A percentile compares a stretch with the other conserved stretches of the same genome.
phyloP scores from a whole-genome alignment of 2,329 filamentous ascomycete species.

The Cladophialophora psammophila region DNA sequence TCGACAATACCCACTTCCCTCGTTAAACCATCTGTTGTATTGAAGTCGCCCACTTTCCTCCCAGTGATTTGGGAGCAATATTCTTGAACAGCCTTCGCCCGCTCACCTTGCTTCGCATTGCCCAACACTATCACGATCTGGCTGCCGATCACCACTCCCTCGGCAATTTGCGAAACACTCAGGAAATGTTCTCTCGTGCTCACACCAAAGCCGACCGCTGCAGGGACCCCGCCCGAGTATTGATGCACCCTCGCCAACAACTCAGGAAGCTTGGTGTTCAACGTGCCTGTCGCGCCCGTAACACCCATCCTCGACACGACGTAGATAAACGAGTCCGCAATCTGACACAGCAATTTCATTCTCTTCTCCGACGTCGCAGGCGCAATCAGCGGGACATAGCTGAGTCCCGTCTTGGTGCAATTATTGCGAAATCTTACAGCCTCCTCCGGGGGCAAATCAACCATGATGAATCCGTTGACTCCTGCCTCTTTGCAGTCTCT shows the following conservation, averaged over 20 bases:
- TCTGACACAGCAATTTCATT: constrained; percentile 94
- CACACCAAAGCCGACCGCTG: constrained; percentile 93
- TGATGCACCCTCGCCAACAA: constrained; percentile 86
- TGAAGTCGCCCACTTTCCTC: constrained; percentile 57
- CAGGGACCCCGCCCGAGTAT: constrained; percentile 88
- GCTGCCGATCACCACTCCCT: constrained; percentile 95
- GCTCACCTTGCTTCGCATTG: constrained; percentile 70
- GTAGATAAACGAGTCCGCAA: constrained; percentile 98
- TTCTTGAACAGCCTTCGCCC: constrained; percentile 77
- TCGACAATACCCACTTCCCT: constrained; percentile 75
- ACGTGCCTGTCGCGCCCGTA: constrained; percentile 83
- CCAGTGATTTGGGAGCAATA: constrained; percentile 81
- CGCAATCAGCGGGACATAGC: constrained; percentile 96
- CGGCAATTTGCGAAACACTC: constrained; percentile 80
- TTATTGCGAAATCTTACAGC: constrained; percentile 88
- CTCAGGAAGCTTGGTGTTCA: constrained; percentile 82
- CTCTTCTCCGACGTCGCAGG: constrained; percentile 89
- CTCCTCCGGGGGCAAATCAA: constrained; percentile 94
- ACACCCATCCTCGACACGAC: constrained; percentile 97
- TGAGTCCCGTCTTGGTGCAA: constrained; percentile 81
- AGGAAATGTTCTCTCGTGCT: constrained; percentile 94
- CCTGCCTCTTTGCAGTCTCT: constrained; percentile 83
- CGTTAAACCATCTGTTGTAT: constrained; percentile 56
- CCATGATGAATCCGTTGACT: constrained; percentile 95
- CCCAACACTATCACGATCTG: constrained; percentile 87